Conservation (phyloP, 208 protist species). For the Herpetomonas tarakana region DNA sequence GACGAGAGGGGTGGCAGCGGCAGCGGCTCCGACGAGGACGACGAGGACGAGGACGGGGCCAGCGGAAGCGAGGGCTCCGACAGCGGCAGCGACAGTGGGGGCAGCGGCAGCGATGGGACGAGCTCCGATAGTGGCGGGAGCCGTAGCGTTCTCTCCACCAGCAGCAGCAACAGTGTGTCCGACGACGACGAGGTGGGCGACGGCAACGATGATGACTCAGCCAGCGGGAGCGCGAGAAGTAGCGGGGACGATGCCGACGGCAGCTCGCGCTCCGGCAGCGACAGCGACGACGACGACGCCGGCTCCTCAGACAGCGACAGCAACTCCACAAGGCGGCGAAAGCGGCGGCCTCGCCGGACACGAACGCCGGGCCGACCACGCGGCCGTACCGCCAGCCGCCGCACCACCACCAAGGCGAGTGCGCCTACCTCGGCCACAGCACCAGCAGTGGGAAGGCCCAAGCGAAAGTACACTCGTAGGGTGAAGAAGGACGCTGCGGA, state of each 20-base stretch:
- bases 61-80: slow-evolving; percentile 7
- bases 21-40: not conserved
- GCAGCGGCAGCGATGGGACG: slow-evolving; percentile 1
- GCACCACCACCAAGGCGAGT: too few relatives aligned
- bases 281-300: slow-evolving; percentile 4
- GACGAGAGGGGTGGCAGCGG: slow-evolving; percentile 6
- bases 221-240: too few relatives aligned
- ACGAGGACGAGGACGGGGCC: slow-evolving; percentile 13
- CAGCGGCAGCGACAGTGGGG: not conserved
- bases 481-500: not conserved
- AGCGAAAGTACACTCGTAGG: slow-evolving; percentile 5
- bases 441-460: too few relatives aligned
- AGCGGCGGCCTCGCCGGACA: too few relatives aligned
- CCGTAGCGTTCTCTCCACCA: not conserved
- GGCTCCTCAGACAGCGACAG: too few relatives aligned
- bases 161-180: not conserved
- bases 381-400: too few relatives aligned
- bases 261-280: not conserved
- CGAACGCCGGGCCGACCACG: too few relatives aligned
- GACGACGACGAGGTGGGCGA: slow-evolving; percentile 6
- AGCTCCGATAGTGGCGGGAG: not conserved
- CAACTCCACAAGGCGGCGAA: too few relatives aligned
- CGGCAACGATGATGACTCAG: too few relatives aligned
- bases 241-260: slow-evolving; percentile 1
- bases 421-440: too few relatives aligned